phyloP scores from a whole-genome alignment of 495 filamentous ascomycete species.

The Lineolata rhizophorae region DNA sequence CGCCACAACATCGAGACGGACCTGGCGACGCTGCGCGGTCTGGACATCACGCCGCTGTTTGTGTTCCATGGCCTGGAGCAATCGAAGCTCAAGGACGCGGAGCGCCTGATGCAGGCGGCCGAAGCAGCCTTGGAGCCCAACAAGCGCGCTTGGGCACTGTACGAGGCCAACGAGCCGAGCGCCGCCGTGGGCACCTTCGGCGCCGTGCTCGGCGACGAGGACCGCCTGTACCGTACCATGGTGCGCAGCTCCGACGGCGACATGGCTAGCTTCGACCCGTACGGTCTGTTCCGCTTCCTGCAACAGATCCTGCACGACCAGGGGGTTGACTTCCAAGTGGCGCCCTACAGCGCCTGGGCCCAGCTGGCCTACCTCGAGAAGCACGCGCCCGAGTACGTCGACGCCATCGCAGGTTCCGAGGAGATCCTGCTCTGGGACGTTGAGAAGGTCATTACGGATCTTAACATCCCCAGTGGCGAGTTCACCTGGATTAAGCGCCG shows the following conservation, averaged over 20 bases:
- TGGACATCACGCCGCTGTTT: slow-evolving; percentile 50
- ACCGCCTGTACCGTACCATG: slow-evolving; percentile 3
- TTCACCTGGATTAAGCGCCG: slow-evolving; percentile 55
- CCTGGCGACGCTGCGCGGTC: slow-evolving; percentile 39
- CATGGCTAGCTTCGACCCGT: slow-evolving; percentile 10
- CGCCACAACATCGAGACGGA: slow-evolving; percentile 49
- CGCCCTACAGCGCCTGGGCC: slow-evolving; percentile 74
- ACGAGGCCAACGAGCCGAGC: slow-evolving; percentile 56
- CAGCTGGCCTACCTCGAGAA: slow-evolving; percentile 69
- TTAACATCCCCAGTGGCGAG: slow-evolving; percentile 42
- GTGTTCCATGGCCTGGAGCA: slow-evolving; percentile 75
- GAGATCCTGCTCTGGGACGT: slow-evolving; percentile 76
- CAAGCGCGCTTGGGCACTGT: slow-evolving; percentile 60
- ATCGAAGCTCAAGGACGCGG: slow-evolving; percentile 44
- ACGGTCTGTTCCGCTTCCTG: slow-evolving; percentile 19
- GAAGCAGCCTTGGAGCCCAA: slow-evolving; percentile 15
- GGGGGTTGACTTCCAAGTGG: slow-evolving; percentile 57
- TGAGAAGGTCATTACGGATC: slow-evolving; percentile 56
- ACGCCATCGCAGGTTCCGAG: slow-evolving; percentile 65
- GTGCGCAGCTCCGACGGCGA: neutral
- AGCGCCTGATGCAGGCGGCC: slow-evolving; percentile 27
- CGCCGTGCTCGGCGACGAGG: slow-evolving; percentile 36
- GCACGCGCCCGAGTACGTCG: slow-evolving; percentile 41
- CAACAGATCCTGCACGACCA: slow-evolving; percentile 49
- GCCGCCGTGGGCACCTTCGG: slow-evolving; percentile 69